These are phyloP conservation scores for Metschnikowia lunata DNA, from an alignment of 805 yeast species.

Conservation along the genomic window DNA sequence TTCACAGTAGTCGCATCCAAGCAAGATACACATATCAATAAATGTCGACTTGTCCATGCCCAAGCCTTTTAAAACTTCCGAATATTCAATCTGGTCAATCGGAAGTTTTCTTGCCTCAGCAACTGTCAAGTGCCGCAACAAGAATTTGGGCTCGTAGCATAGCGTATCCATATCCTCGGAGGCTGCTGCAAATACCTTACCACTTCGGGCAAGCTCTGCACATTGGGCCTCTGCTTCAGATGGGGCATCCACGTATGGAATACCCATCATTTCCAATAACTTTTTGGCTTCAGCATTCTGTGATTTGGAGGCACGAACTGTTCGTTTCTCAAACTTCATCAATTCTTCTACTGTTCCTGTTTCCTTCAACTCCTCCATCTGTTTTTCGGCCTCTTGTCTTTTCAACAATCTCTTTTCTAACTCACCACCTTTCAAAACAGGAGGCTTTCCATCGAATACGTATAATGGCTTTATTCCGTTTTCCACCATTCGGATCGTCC, in stretches of 20 bases:
- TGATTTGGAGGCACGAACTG: slow-evolving; percentile 81
- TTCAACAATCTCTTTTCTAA: slow-evolving; percentile 77
- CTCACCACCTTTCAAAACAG: slow-evolving; percentile 89
- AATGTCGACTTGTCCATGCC: slow-evolving; percentile 71
- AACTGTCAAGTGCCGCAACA: slow-evolving; percentile 86
- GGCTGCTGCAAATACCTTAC: slow-evolving; percentile 95
- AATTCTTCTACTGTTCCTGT: slow-evolving; percentile 76
- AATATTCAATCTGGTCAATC: slow-evolving; percentile 73
- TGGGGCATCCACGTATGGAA: slow-evolving; percentile 91
- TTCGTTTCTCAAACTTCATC: slow-evolving; percentile 74
- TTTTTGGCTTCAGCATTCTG: slow-evolving; percentile 93
- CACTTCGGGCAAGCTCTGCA: slow-evolving; percentile 83
- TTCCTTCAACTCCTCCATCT: slow-evolving; percentile 70
- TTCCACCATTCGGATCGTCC: slow-evolving; percentile 85
- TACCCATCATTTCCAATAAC: slow-evolving; percentile 83
- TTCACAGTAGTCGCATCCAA: slow-evolving; percentile 97
- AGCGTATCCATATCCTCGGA: slow-evolving; percentile 98
- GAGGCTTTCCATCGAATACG: slow-evolving; percentile 98
- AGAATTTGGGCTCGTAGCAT: slow-evolving; percentile 80
- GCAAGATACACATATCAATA: slow-evolving; percentile 83
- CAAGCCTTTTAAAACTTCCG: slow-evolving; percentile 67
- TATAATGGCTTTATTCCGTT: slow-evolving; percentile 95
- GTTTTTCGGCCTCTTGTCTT: slow-evolving; percentile 78
- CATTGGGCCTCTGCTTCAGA: slow-evolving; percentile 99
- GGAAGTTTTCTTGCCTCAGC: slow-evolving; percentile 93